Conservation (phyloP, 2,329 filamentous ascomycete species). For the Harringtonia lauricola region DNA sequence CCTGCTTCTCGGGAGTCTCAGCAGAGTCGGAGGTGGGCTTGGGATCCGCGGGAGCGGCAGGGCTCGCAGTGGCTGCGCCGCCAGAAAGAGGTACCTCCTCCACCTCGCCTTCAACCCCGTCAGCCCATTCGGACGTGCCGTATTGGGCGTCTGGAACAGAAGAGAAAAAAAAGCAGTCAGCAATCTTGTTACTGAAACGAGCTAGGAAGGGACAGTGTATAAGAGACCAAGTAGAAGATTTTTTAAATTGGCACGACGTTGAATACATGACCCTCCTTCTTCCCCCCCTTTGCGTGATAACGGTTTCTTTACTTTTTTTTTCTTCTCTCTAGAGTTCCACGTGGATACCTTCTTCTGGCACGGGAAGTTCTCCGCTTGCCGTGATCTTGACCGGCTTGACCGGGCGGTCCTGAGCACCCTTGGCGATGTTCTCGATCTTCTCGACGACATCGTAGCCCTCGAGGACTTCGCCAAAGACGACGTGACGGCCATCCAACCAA, state of each 20-base stretch:
- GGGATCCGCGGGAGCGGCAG: slow-evolving; percentile 9
- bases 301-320: not conserved
- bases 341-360: slow-evolving; percentile 87
- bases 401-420: slow-evolving; percentile 58
- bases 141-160: slow-evolving; percentile 19
- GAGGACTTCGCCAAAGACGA: slow-evolving; percentile 81
- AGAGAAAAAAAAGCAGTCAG: slow-evolving; percentile 11
- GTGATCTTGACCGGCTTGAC: slow-evolving; percentile 59
- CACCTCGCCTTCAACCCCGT: slow-evolving; percentile 22
- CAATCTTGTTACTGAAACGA: not conserved
- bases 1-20: not conserved
- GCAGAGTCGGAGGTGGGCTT: not conserved
- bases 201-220: not conserved
- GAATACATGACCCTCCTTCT: not conserved
- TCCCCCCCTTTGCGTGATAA: not conserved
- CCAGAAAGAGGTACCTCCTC: slow-evolving; percentile 5
- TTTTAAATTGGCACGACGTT: not conserved
- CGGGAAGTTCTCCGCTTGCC: slow-evolving; percentile 75
- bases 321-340: slow-evolving; percentile 62
- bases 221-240: not conserved
- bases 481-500: slow-evolving; percentile 76
- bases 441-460: slow-evolving; percentile 75
- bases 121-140: slow-evolving; percentile 25
- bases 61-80: slow-evolving; percentile 14
- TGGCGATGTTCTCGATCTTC: slow-evolving; percentile 64